Evolutionary conservation across 2,329 filamentous ascomycete genomes (phyloP), one percentile per base, ranked within the genome.

Genomic region (Colletotrichum sidae): DNA sequence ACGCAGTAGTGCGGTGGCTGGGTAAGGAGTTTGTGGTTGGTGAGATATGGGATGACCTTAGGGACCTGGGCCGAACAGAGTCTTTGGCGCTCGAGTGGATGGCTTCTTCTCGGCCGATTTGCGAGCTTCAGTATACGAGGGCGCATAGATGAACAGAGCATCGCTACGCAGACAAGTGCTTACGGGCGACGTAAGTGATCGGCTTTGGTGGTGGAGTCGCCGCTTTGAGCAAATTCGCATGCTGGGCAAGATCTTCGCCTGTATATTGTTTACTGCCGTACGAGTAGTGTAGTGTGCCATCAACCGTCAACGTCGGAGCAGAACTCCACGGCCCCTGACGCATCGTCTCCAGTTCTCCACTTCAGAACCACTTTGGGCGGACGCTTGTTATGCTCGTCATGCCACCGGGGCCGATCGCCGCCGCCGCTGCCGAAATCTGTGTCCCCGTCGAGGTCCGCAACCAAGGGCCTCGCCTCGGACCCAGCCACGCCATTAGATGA

Each of bases 301-400:
- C 3, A 25, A 25, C 25, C 4, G 25, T 25, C 25, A 25, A 12
- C 2, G 51, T 34, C 8, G 39, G 37, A 47, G 44, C 6, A 17
- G 37, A 4, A 15, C 17, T 46, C 42, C n/a, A 46, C 10, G 15
- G 13, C 15, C 8, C n/a, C 15, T 46, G 2, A 9, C 44, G 25
- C 25, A 17, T 15, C 44, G n/a, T 10, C 46, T 15, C 25, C 17
- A 33, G 39, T 33, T 10, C 25, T 46, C 52, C 63, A 44, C 58
- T 37, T n/a, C 35, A 38, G 61, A 53, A 52, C 39, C 57, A 55
- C 38, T 55, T 41, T 39, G 44, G 49, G 37, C 57, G 56, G 46
- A 44, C 46, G 46, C 52, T 47, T 56, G 37, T 57, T 46, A 57
- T 53, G 52, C 47, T 52, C 47, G 58, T 62, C 52, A 62, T 65